Base-by-base conservation (phyloP, 176 grass and related monocot species). In the Stipa capillata region DNA sequence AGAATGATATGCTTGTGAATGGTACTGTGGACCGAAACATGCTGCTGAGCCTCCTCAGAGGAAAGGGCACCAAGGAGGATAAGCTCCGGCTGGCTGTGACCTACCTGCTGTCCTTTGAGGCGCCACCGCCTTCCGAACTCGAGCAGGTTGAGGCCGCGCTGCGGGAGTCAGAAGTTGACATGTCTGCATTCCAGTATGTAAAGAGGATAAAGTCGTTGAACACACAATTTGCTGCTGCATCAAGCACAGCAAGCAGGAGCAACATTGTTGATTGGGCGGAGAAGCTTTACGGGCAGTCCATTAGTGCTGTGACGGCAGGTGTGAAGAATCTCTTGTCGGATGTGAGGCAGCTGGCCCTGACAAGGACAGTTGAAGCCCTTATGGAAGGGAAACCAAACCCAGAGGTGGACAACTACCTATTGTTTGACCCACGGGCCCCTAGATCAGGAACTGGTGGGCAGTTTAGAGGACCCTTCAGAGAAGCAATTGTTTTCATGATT, bases 191-290 rank as follows among this genome's bases (percentile, higher is more conserved):
- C 85, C 89, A 87, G 55, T 97, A 97, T 64, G 94, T 94, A 45
- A 97, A 97, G 83, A 94, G 90, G 57, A 84, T 93, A 75, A 97
- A 97, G 74, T 91, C 94, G 57, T 70, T 97, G 79, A 97, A 93
- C 72, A 79, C 88, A 13, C 87, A 88, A 35, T 97, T 97, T 71
- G 85, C 89, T 41, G 65, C 69, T 62, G 90, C 91, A 47, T 91
- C 91, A 53, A 91, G 85, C 50, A 91, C 89, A n/a, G 89, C 89
- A 77, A 97, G 85, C 73, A 85, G 84, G 74, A 90, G 80, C 73
- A 92, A 97, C 77, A 92, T 97, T 69, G 94, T 97, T 20, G 94
- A 97, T 82, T 97, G 94, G 94, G 94, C 94, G 28, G 94, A 97
- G 79, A 97, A 97, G 80, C 87, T 97, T 66, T 97, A 94, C 47